Evolutionary conservation across 306 rosid genomes (phyloP).

Genomic region (Chamaecrista fasciculata): DNA sequence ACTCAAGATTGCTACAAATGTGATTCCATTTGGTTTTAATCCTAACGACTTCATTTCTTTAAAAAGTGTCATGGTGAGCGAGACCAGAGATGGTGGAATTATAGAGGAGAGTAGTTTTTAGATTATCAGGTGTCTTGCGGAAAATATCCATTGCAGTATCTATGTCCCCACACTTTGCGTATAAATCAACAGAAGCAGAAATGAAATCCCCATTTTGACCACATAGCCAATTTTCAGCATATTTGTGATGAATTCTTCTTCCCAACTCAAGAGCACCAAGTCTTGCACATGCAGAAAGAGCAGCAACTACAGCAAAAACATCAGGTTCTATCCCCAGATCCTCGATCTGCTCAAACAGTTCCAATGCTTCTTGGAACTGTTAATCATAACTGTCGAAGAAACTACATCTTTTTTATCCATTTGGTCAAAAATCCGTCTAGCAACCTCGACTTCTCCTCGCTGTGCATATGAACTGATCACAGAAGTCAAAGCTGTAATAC

Average conservation of each 20-base stretch:
- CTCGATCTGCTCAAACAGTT: conserved; percentile 41
- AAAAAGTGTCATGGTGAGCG: conserved; percentile 43
- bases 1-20: conserved; percentile 45
- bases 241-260: conserved; percentile 41
- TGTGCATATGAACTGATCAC: conserved; percentile 40
- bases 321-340: conserved; percentile 36
- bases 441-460: conserved; percentile 38
- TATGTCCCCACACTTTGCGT: conserved; percentile 45
- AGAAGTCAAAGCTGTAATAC: conserved; percentile 43
- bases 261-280: conserved; percentile 46
- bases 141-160: conserved; percentile 45
- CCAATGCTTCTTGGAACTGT: conserved; percentile 44
- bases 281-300: conserved; percentile 43
- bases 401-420: conserved; percentile 37
- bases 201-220: conserved; percentile 16
- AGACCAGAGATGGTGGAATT: conserved; percentile 51
- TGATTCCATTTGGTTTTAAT: conserved; percentile 34
- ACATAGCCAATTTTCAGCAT: conserved; percentile 30
- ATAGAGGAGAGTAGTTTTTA: conserved; percentile 34
- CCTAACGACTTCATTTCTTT: conserved; percentile 38
- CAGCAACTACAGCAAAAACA: conserved; percentile 33
- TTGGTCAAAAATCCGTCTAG: conserved; percentile 37
- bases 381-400: conserved; percentile 48
- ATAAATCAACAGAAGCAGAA: conserved; percentile 47
- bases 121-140: conserved; percentile 24